Percentiles rank a stretch among this genome's conserved stretches.
These are phyloP conservation scores for Exserohilum turcica DNA, from an alignment of 2,329 filamentous ascomycete genomes.

Conservation along the genomic window DNA sequence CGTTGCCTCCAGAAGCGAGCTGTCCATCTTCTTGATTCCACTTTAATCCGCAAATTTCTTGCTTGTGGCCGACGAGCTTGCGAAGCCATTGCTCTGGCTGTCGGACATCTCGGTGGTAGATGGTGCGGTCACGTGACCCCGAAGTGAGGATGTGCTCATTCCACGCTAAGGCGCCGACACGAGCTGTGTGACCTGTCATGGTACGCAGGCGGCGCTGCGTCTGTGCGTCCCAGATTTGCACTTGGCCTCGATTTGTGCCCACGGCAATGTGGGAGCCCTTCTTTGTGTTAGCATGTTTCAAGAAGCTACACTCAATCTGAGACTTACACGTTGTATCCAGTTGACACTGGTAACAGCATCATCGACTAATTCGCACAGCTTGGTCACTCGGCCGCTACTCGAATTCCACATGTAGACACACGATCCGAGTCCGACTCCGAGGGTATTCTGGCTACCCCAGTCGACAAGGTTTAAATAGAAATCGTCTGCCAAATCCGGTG, in stretches of 20 bases:
- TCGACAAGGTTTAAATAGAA: constrained; percentile 98
- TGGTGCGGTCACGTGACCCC: constrained; percentile 88
- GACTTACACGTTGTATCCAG: constrained; percentile 84
- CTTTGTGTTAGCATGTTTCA: constrained; percentile 10
- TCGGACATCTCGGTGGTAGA: constrained; percentile 94
- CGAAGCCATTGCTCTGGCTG: constrained; percentile 88
- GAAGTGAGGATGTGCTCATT: constrained; percentile 97
- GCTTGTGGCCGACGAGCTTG: constrained; percentile 91
- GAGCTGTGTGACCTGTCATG: constrained; percentile 94
- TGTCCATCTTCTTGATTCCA: constrained; percentile 98
- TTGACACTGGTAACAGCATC: constrained; percentile 96
- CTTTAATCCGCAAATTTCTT: constrained; percentile 94
- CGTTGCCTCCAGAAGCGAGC: constrained; percentile 92
- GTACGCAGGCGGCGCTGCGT: constrained; percentile 82
- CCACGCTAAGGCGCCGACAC: constrained; percentile 94
- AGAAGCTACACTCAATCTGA: background rate
- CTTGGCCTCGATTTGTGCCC: constrained; percentile 89
- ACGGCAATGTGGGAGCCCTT: constrained; percentile 91
- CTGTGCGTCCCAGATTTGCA: constrained; percentile 98
- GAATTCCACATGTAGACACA: constrained; percentile 99
- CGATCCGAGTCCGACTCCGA: constrained; percentile 88
- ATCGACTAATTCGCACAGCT: constrained; percentile 88
- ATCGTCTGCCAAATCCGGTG: constrained; percentile 92
- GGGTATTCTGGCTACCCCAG: constrained; percentile 93
- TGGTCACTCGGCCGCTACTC: constrained; percentile 85